A percentile compares a stretch with the other conserved stretches of the same genome.
phyloP scores from a whole-genome alignment of 352 stramenopile genomes.

The Globisporangium carolinianum region DNA sequence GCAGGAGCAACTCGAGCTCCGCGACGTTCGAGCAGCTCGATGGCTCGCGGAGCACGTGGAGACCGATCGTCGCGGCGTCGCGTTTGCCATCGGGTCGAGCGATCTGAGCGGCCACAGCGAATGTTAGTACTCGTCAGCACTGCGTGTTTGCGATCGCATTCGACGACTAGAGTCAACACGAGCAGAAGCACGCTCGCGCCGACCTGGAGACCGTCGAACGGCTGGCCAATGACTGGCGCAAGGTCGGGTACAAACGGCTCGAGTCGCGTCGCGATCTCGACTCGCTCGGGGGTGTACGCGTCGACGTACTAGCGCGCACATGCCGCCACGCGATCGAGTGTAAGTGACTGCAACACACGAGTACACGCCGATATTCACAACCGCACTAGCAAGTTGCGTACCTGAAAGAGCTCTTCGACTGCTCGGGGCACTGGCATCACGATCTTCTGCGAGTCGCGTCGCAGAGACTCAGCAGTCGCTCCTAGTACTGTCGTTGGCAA shows the following conservation, averaged over 20 bases:
- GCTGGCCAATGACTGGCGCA: slow-evolving; percentile 68
- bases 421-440: slow-evolving; percentile 40
- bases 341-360: neutral
- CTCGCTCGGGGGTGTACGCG: slow-evolving; percentile 81
- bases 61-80: slow-evolving; percentile 51
- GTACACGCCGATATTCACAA: no score
- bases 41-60: slow-evolving; percentile 86
- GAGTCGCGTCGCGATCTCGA: slow-evolving; percentile 87
- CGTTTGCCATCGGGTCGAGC: slow-evolving; percentile 77
- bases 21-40: slow-evolving; percentile 80
- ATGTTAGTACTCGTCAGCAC: no score
- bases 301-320: slow-evolving; percentile 41
- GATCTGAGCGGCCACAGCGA: slow-evolving; percentile 30
- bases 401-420: slow-evolving; percentile 50
- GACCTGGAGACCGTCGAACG: slow-evolving; percentile 72
- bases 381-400: slow-evolving; percentile 13
- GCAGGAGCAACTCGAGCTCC: slow-evolving; percentile 88
- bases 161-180: neutral
- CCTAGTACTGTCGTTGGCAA: no score
- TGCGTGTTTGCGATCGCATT: no score
- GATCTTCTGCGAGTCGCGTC: slow-evolving; percentile 12
- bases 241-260: slow-evolving; percentile 93
- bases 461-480: no score
- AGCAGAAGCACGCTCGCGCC: no score
- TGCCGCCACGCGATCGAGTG: neutral